Evolutionary conservation across 169 alveolate genomes (phyloP), one percentile per base, ranked within the genome.

Genomic region (Toxoplasma gondii): DNA sequence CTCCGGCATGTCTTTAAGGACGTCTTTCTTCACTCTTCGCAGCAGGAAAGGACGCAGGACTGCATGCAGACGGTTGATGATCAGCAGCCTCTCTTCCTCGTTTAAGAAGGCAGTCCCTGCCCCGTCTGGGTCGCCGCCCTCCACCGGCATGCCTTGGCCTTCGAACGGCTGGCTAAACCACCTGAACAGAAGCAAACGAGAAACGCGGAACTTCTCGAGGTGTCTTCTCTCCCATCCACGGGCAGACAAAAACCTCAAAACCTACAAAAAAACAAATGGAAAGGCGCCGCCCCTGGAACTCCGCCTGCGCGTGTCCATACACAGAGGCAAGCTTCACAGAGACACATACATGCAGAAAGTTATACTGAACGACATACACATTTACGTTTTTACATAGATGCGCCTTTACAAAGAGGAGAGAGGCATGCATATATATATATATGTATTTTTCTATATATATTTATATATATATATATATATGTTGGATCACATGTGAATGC

Each of bases 41-140:
- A 99, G 98, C 99, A 99, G 98, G 96, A 99, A 99, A 0, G 99
- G 99, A 86, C 99, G 98, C 92, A 99, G 97, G 38, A 99, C 98
- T 29, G 98, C 97, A 96, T 99, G 99, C 41, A 99, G 98, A 88
- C 99, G 97, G 58, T 98, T 97, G 39, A 98, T 96, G 54, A 98
- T 96, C 49, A 94, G 94, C 91, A 96, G 94, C 92, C 97, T 95
- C 86, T 97, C 95, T 67, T 96, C 94, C 49, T 96, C 98, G 81
- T 97, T 95, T 87, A 97, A 97, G 29, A 91, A 96, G 36, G 43
- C 92, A 58, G 43, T 19, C 36, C 54, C 81, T 88, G 95, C 82
- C 84, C 92, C 24, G 93, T 96, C 87, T 96, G 93, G 41, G 96
- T 96, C 38, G 29, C 49, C 38, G 95, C 97, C 31, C 96, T 96